Evolutionary conservation across 2,329 filamentous ascomycete genomes (phyloP).

Genomic region (Aspergillus phoenicis): DNA sequence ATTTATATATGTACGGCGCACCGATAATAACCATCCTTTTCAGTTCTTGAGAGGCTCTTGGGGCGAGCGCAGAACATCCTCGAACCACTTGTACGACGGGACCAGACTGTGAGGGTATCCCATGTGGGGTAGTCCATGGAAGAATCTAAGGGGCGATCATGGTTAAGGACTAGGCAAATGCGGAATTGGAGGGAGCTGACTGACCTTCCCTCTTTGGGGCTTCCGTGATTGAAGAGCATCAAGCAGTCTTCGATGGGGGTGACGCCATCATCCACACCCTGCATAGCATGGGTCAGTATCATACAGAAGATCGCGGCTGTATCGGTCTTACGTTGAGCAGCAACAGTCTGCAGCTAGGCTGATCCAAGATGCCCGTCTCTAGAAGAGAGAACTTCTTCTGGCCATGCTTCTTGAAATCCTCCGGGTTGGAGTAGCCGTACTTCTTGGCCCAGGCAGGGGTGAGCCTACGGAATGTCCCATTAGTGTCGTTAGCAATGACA

Average conservation of each 20-base stretch:
- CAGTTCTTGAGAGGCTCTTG: conserved; percentile 27
- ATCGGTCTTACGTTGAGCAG: conserved; percentile 58
- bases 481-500: neutral
- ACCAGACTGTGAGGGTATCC: conserved; percentile 59
- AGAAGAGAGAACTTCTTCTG: conserved; percentile 66
- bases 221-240: conserved; percentile 65
- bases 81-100: conserved; percentile 43
- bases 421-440: conserved; percentile 61
- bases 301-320: neutral
- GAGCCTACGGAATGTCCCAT: neutral
- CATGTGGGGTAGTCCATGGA: conserved; percentile 65
- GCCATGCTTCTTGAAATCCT: conserved; percentile 58
- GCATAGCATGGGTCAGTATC: conserved; percentile 7
- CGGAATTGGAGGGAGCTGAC: neutral
- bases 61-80: conserved; percentile 30
- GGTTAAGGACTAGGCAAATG: neutral
- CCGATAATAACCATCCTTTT: neutral
- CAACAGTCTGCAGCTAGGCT: conserved; percentile 59
- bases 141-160: conserved; percentile 46
- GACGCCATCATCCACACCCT: conserved; percentile 65
- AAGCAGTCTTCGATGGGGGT: conserved; percentile 71
- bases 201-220: conserved; percentile 65
- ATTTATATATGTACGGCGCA: too few species aligned
- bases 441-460: conserved; percentile 62
- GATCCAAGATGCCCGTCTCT: conserved; percentile 59